A percentile compares a stretch with the other conserved stretches of the same genome.
phyloP scores from a whole-genome alignment of 2,329 filamentous ascomycete genomes.

The Colletotrichum phormii region DNA sequence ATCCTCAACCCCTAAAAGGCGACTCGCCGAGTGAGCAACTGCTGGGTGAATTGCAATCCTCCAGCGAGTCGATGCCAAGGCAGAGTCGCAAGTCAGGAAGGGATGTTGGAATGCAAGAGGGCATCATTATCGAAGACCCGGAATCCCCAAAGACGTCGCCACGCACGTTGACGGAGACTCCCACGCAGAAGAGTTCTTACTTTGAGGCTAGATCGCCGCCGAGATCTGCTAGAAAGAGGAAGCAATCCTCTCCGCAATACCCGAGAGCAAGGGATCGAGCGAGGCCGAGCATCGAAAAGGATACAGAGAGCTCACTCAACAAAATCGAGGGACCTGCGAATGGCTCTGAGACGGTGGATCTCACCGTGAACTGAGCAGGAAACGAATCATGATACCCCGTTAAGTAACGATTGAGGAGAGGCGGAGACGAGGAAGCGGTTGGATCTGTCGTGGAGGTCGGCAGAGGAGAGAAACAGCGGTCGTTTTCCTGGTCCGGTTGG shows the following conservation, averaged over 20 bases:
- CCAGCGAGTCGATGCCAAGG: neutral
- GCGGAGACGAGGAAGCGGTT: neutral
- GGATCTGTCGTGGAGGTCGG: neutral
- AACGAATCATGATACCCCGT: constrained; percentile 8
- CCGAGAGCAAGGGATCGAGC: neutral
- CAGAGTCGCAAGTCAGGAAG: neutral
- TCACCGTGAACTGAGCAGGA: constrained; percentile 4
- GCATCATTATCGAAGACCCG: neutral
- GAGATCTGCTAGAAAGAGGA: neutral
- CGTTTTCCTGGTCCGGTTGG: neutral
- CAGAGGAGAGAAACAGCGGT: neutral
- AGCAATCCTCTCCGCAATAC: neutral
- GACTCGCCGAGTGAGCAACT: constrained; percentile 21
- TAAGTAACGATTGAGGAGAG: neutral
- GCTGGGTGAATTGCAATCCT: constrained; percentile 8
- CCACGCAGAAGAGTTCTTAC: constrained; percentile 6
- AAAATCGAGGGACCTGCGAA: neutral
- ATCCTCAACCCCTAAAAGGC: neutral
- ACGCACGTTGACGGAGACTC: neutral
- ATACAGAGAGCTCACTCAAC: neutral
- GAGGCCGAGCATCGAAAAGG: constrained; percentile 16
- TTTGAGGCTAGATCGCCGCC: constrained; percentile 1
- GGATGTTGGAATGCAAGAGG: neutral
- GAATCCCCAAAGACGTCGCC: neutral
- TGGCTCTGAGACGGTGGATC: constrained; percentile 25